Evolutionary conservation across 306 rosid species (phyloP), one percentile per base, ranked within the genome.

Genomic region (Ziziphus jujuba): DNA sequence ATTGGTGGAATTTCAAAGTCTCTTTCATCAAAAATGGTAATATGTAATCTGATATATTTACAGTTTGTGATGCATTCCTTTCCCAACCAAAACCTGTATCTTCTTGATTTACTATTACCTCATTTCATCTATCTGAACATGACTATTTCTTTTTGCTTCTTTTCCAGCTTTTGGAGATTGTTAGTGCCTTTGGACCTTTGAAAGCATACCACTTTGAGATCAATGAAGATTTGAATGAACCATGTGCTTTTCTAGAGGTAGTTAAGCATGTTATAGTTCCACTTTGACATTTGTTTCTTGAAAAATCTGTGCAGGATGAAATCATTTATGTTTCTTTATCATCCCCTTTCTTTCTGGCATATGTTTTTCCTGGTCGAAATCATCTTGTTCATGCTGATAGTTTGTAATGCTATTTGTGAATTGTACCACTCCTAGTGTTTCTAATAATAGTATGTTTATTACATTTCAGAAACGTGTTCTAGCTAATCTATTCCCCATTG

Each of bases 161-260:
- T 76, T 59, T 76, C 63, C 74, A 89, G 98, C 88, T 89, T 76
- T 61, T 82, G 85, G 96, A 93, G 81, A 81, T 93, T 65, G 83
- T 83, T 48, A 76, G 87, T 77, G 91, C 84, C 44, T 93, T 93
- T 87, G 99, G 99, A 80, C 78, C 84, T 72, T 67, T 93, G 79
- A 93, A 87, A 87, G 89, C 97, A 40, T 93, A 77, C 81, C 92
- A 77, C 79, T 90, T 93, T 79, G 92, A 78, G 76, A 71, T 73
- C 24, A 62, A 73, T 24, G 63, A 70, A 45, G 72, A 84, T 63
- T 69, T 73, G 22, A 62, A 76, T 74, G 81, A 70, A 74, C 75
- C 83, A 23, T 73, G 84, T 73, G 99, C 92, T 72, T 90, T 93
- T 80, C 71, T 93, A 6, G 97, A 93, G 99, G 99, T 93, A 78